A percentile compares a stretch with the other conserved stretches of the same genome.
These are phyloP conservation scores for Fagopyrum esculentum DNA, from an alignment of 148 eudicot species.

Conservation along the genomic window DNA sequence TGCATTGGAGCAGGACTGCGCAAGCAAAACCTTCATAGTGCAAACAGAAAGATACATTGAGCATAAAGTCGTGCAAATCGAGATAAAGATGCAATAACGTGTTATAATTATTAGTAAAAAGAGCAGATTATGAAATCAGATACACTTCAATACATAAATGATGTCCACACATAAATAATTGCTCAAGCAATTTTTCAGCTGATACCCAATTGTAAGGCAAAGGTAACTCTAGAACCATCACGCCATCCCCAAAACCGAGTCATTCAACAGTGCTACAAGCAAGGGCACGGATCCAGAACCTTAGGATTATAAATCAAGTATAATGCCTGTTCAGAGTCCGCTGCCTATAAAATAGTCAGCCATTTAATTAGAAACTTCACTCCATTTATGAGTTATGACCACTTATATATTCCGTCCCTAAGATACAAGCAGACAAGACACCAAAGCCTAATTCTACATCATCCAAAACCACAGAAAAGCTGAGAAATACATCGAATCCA, in stretches of 20 bases:
- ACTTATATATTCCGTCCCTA: not conserved
- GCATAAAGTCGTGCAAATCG: not conserved
- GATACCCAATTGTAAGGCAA: not conserved
- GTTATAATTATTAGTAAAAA: not conserved
- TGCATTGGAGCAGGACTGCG: slow-evolving; percentile 75
- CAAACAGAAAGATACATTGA: slow-evolving; percentile 8
- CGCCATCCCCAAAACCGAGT: not conserved
- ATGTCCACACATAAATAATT: not conserved
- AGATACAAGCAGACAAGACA: not conserved
- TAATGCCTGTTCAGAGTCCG: not conserved
- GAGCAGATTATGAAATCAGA: not conserved
- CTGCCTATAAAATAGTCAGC: not conserved
- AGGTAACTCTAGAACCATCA: not conserved
- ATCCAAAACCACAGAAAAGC: not conserved
- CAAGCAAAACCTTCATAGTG: slow-evolving; percentile 77
- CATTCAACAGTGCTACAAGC: not conserved
- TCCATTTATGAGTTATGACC: not conserved
- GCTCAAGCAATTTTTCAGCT: not conserved
- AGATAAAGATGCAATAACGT: not conserved
- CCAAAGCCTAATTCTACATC: not conserved
- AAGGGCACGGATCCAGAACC: not conserved
- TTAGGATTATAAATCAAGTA: not conserved
- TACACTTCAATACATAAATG: not conserved
- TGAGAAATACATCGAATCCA: not conserved
- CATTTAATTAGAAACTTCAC: not conserved